phyloP scores from a whole-genome alignment of 306 rosid species.

The Arachis hypogaea region DNA sequence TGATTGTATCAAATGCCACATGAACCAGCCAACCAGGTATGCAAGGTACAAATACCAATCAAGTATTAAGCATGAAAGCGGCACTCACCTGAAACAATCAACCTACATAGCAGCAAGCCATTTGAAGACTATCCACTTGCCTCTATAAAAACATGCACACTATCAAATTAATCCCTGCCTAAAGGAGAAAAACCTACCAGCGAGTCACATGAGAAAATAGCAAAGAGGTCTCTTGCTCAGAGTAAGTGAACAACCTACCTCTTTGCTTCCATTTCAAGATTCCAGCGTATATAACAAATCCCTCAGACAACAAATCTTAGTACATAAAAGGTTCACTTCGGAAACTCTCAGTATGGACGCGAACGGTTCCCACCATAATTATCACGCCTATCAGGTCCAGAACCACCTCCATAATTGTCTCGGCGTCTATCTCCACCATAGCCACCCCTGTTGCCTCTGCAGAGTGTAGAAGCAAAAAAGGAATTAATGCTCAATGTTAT shows the following conservation, averaged over 20 bases:
- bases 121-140: constrained; percentile 94
- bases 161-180: constrained; percentile 78
- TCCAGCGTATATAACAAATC: constrained; percentile 72
- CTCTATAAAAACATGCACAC: constrained; percentile 96
- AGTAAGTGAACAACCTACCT: constrained; percentile 97
- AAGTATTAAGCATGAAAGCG: constrained; percentile 53
- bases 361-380: constrained; percentile 89
- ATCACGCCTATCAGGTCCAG: constrained; percentile 93
- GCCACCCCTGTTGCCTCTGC: constrained; percentile 90
- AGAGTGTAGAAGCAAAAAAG: constrained; percentile 18
- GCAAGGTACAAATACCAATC: constrained; percentile 56
- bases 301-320: constrained; percentile 79
- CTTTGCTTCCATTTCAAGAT: constrained; percentile 87
- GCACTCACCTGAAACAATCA: constrained; percentile 99
- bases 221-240: constrained; percentile 76
- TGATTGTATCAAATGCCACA: constrained; percentile 47
- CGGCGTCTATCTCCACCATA: constrained; percentile 95
- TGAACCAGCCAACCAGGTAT: constrained; percentile 40
- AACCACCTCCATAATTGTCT: constrained; percentile 58
- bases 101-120: constrained; percentile 98
- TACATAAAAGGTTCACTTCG: constrained; percentile 68
- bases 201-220: constrained; percentile 48
- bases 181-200: constrained; percentile 60
- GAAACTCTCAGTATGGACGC: constrained; percentile 80
- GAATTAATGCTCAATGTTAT: not conserved